Base-by-base conservation (phyloP, 176 grass and related monocot genomes). In the Oryza nivara region DNA sequence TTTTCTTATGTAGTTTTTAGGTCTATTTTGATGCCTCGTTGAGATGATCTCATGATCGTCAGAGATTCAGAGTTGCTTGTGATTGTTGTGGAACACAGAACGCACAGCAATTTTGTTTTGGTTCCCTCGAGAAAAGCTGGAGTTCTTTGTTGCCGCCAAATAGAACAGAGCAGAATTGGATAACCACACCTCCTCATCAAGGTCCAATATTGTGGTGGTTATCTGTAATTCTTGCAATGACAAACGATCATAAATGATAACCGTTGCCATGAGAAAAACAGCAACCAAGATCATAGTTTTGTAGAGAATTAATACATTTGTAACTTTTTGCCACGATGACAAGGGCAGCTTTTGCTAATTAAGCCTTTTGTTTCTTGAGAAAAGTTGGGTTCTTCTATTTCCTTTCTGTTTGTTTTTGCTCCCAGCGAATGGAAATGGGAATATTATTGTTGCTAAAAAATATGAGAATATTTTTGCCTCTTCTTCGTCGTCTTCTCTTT, bases 401-500 rank as follows among this genome's bases (percentile, higher is more conserved):
- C 60, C 25, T 86, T 65, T 26, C 22, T 16, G 69, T 78, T 80
- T 52, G 26, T 63, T 83, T 85, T 43, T 40, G 67, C 51, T 79
- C 75, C 11, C n/a, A 54, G 49, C n/a, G 47, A 87, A 85, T 89
- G 84, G 83, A 92, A 89, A 85, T 85, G 70, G 67, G 92, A 85
- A 94, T 85, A 92, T 85, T 85, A 92, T 85, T 56, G 54, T 60
- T n/a, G 56, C 19, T 60, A 0, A 19, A 19, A 19, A 56, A 56
- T 85, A 85, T 82, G 74, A 47, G 89, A 85, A 92, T 92, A 89
- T 85, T 56, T 22, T 22, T 63, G 14, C 58, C n/a, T 23, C 20
- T 4, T 63, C 58, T 65, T 77, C 68, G 79, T 80, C 65, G 15
- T 79, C 35, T 4, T 54, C 7, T 60, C 7, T 14, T 80, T 38